Evolutionary conservation across 495 filamentous ascomycete species (phyloP), one percentile per base, ranked within the genome.

Genomic region (Tricharina praecox): DNA sequence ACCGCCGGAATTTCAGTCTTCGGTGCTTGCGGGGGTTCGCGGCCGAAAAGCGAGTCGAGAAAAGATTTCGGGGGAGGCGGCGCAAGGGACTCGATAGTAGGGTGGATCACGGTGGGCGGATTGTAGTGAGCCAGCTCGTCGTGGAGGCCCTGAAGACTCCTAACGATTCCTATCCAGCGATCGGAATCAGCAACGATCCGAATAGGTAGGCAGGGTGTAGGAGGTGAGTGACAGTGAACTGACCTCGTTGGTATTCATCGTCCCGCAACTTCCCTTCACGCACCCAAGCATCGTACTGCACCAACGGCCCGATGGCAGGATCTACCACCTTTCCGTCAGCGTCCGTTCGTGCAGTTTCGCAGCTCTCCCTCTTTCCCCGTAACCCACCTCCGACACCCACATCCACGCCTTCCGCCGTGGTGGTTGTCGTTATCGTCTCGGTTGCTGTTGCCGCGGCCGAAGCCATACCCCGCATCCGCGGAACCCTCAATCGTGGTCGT

Each of bases 231-330:
- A 21, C 36, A 28, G 36, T 15, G 19, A 21, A n/a, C 41, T 3
- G 18, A 85, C 83, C 82, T 70, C 92, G 68, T 60, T 97, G 90
- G 56, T 95, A 84, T 40, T 83, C 73, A 59, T 97, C 90, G 63
- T 96, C 82, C 45, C 79, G 70, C 41, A 97, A 62, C 48, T 75
- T 63, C 13, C 83, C 82, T 40, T 67, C 63, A 33, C 71, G 66
- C 11, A 97, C 85, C 35, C 88, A 74, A 24, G 67, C 64, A 55
- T 95, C 79, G 61, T 97, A 97, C 63, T 95, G 90, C 38, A 75
- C 70, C 53, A 95, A 64, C 1, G 90, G 90, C 1, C 88, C 88
- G 47, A 69, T 50, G 3, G 13, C 21, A 3, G 45, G 45, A 25
- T 46, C 43, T 46, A 25, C 20, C 24, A 18, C 23, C 21, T 26